Base-by-base conservation (phyloP, 1,139 yeast species). In the Candida sojae region DNA sequence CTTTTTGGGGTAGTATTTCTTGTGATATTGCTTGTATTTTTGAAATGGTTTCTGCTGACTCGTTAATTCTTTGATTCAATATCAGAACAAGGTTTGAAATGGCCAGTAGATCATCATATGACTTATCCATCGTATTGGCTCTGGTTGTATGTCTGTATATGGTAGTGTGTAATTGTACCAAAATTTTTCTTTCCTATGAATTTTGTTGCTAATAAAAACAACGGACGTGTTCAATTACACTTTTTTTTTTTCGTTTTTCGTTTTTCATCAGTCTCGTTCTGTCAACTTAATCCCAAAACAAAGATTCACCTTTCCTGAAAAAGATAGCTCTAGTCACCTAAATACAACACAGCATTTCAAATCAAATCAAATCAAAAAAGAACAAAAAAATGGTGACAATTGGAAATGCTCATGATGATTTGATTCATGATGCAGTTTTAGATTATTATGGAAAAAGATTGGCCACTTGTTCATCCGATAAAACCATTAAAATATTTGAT, bases 401-500 rank as follows among this genome's bases (percentile, higher is more conserved):
- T 64, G 84, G 86, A 26, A 86, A 87, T 66, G 91, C 91, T 30
- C 93, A 87, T 65, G 88, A 88, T 57, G 97, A 92, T 69, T 75
- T 91, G 66, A 90, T 92, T 63, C 99, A 95, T 69, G 99, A 95
- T 64, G 99, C 99, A 21, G 96, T 89, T 48, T 79, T 93, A 63
- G 98, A 93, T 67, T 93, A 92, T 75, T 93, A 93, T 65, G 98
- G 99, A 35, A 91, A 90, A 65, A 79, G 97, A 57, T 77, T 93
- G 53, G 99, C 98, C 45, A 92, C 99, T 3, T 88, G 97, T 64
- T 90, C 97, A 8, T 88, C 96, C 5, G 99, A 93, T 71, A 90
- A 90, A 64, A 88, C 96, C 31, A 88, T 93, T 71, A 91, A 91
- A 70, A 84, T 93, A 55, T 93, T 90, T 63, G 97, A 92, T 57